These are phyloP conservation scores for Leptomonas seymouri DNA, from an alignment of 208 protist species.

Conservation along the genomic window DNA sequence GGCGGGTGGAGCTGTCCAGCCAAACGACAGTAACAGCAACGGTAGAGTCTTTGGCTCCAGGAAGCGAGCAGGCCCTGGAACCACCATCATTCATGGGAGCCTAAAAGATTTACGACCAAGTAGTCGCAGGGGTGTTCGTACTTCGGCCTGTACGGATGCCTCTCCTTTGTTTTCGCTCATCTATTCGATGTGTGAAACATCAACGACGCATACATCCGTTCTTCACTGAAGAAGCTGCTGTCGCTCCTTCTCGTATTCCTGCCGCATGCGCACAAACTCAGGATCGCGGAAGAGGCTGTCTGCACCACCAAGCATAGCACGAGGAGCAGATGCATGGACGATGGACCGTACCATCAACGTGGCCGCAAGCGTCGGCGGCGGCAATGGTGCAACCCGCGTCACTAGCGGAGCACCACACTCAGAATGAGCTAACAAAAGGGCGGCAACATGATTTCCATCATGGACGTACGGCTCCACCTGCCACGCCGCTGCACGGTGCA, in stretches of 20 bases:
- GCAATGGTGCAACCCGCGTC: constrained; percentile 6
- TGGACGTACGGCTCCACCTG: constrained; percentile 51
- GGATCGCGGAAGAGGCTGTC: constrained; percentile 31
- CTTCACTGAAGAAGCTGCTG: constrained; percentile 15
- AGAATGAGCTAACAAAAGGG: constrained; percentile 46
- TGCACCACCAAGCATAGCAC: constrained; percentile 8
- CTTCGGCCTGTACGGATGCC: too few relatives aligned
- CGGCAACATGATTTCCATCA: constrained; percentile 29
- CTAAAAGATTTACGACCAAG: too few relatives aligned
- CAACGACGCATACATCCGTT: too few relatives aligned
- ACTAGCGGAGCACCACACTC: constrained; percentile 41
- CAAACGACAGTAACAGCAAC: too few relatives aligned
- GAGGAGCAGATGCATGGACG: constrained; percentile 6
- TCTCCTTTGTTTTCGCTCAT: too few relatives aligned
- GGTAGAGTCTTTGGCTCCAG: too few relatives aligned
- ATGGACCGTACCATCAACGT: constrained; percentile 23
- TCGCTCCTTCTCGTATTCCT: constrained; percentile 23
- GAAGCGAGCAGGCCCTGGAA: too few relatives aligned
- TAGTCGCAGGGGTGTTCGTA: too few relatives aligned
- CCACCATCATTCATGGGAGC: too few relatives aligned
- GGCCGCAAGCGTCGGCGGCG: constrained; percentile 12
- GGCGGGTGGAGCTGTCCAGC: too few relatives aligned
- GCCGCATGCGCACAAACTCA: constrained; percentile 22
- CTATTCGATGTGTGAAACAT: too few relatives aligned
- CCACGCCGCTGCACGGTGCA: constrained; percentile 39